A percentile compares a stretch with the other conserved stretches of the same genome.
Conservation (phyloP, 192 early-diverging fungal genomes). For the Diversispora epigaea region DNA sequence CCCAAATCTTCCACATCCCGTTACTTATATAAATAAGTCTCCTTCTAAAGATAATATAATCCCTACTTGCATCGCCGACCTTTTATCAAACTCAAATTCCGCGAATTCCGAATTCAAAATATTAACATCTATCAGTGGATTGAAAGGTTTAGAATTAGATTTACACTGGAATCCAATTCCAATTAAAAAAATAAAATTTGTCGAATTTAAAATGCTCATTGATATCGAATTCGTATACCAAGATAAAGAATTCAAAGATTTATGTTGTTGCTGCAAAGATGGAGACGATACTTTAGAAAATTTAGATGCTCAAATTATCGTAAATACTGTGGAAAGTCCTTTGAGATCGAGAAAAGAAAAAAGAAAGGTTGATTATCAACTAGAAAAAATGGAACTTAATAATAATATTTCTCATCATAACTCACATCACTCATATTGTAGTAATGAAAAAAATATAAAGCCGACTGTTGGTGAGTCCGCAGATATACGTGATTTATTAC, state of each 20-base stretch:
- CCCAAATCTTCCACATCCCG: slow-evolving; percentile 12
- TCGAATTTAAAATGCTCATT: neutral
- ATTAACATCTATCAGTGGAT: neutral
- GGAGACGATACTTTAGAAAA: neutral
- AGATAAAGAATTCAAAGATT: neutral
- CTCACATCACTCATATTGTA: neutral
- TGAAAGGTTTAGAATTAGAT: slow-evolving; percentile 19
- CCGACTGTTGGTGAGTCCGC: neutral
- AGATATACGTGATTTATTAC: neutral
- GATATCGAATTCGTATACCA: neutral
- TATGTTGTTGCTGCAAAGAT: neutral
- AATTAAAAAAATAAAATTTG: neutral
- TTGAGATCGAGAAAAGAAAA: slow-evolving; percentile 3
- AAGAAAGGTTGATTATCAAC: neutral
- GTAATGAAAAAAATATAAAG: neutral
- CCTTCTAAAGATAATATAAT: neutral
- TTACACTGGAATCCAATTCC: slow-evolving; percentile 33
- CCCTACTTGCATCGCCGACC: neutral
- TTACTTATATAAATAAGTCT: neutral
- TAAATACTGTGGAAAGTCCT: neutral
- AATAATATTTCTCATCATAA: neutral
- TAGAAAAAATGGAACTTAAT: neutral
- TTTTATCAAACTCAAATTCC: neutral
- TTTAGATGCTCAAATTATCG: neutral
- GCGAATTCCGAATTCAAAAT: neutral